Conservation (phyloP, 2,329 filamentous ascomycete species). For the Basipetospora chlamydospora region DNA sequence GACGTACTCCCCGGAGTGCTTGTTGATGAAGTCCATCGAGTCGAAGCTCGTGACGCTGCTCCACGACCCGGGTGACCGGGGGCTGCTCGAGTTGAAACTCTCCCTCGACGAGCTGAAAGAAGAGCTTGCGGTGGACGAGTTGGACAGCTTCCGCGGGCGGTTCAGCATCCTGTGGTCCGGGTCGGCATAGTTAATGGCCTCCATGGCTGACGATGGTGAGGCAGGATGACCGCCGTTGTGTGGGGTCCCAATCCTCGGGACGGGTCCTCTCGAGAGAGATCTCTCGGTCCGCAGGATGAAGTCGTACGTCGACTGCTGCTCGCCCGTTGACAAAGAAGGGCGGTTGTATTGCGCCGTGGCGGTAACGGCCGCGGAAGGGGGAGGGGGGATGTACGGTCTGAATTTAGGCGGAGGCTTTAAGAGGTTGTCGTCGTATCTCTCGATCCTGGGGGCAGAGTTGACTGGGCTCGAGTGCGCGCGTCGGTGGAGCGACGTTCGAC, state of each 20-base stretch:
- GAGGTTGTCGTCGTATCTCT: conserved; percentile 2
- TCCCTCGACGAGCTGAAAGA: conserved; percentile 17
- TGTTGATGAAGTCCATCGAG: conserved; percentile 18
- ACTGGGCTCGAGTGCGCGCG: too few relatives aligned
- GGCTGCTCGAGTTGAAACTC: conserved; percentile 13
- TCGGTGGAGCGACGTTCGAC: conserved; percentile 1
- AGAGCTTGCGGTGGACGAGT: conserved; percentile 13
- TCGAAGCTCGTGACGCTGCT: conserved; percentile 25
- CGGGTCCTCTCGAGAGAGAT: conserved; percentile 1
- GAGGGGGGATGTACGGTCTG: neutral
- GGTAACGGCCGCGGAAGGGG: too few relatives aligned
- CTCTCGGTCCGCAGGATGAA: conserved; percentile 4
- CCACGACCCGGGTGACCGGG: conserved; percentile 17
- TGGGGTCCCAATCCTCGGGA: neutral
- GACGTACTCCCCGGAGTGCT: conserved; percentile 11
- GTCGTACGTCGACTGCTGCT: conserved; percentile 3
- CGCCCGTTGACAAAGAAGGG: neutral
- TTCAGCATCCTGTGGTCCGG: conserved; percentile 14
- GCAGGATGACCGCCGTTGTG: too few relatives aligned
- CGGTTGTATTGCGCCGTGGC: neutral
- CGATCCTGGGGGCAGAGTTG: too few relatives aligned
- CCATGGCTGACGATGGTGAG: too few relatives aligned
- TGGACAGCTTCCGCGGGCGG: conserved; percentile 22
- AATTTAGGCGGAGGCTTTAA: conserved; percentile 5
- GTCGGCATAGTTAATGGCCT: conserved; percentile 5